phyloP scores from a whole-genome alignment of 2,329 filamentous ascomycete species.

The Colletotrichum costaricense region DNA sequence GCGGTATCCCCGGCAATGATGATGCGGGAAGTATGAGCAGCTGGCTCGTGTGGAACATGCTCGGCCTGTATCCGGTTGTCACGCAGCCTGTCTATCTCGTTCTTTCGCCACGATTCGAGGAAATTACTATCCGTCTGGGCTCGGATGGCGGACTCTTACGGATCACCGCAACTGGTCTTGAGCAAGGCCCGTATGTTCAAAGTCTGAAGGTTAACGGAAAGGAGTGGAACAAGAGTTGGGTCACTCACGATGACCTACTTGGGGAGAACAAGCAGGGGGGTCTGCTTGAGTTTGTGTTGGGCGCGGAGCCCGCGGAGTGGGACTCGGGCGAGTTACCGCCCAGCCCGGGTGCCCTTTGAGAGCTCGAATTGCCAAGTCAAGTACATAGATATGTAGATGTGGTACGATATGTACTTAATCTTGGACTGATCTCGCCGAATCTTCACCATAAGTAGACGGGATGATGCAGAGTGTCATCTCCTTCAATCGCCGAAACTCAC shows the following conservation, averaged over 20 bases:
- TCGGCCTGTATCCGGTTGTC: slow-evolving; percentile 66
- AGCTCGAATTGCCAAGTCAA: too few species aligned
- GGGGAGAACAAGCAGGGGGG: slow-evolving; percentile 50
- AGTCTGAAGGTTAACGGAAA: slow-evolving; percentile 63
- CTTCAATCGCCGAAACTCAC: too few species aligned
- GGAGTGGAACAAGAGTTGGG: slow-evolving; percentile 64
- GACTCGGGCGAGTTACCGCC: slow-evolving; percentile 62
- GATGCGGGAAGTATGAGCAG: slow-evolving; percentile 70
- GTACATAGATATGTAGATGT: too few species aligned
- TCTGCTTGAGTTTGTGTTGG: slow-evolving; percentile 59
- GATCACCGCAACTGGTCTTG: slow-evolving; percentile 58
- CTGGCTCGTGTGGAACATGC: slow-evolving; percentile 67
- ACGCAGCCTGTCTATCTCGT: slow-evolving; percentile 68
- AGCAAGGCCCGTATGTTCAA: slow-evolving; percentile 62
- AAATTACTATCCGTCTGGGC: slow-evolving; percentile 59
- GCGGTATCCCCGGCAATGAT: slow-evolving; percentile 67
- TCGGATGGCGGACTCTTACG: slow-evolving; percentile 51
- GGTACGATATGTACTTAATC: too few species aligned
- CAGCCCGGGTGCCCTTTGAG: slow-evolving; percentile 50
- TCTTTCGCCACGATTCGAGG: slow-evolving; percentile 59
- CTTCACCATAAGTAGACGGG: too few species aligned
- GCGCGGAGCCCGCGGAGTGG: slow-evolving; percentile 43
- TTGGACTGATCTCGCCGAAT: too few species aligned
- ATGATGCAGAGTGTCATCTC: too few species aligned
- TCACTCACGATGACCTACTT: slow-evolving; percentile 62